Evolutionary conservation across 139 green algal genomes (phyloP), one percentile per base, ranked within the genome.

Genomic region (Spirogloea muscicola): DNA sequence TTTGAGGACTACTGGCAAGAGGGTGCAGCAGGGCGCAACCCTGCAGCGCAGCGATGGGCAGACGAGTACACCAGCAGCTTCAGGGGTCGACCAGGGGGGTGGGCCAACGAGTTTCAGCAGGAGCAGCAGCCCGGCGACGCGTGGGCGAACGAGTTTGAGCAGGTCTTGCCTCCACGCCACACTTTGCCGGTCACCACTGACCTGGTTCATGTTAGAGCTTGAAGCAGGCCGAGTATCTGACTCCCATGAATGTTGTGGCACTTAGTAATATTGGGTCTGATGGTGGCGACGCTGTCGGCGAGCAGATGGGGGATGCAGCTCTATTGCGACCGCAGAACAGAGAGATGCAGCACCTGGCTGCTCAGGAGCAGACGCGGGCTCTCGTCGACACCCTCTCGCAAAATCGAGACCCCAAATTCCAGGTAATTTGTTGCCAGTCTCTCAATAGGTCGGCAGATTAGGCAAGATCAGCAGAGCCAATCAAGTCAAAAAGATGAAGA

Each of bases 1-100:
- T 81, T 81, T 69, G 67, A 78, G 25, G 73, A 78, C 43, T 81
- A 73, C 41, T 81, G 73, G 67, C 18, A 34, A 31, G 34, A 81
- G 74, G 42, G 49, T 25, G 13, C 55, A 38, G 16, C 42, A n/a
- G 27, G 4, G 49, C 31, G 18, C 31, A 33, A 58, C 4, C 25
- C 27, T 31, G 49, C 4, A 4, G 13, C n/a, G 31, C 41, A 10
- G 9, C 3, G 34, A 27, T 21, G 6, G 6, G 46, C 36, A 18
- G 67, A 44, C 4, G 10, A 75, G 29, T 18, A n/a, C 31, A 33
- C 9, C 4, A 6, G 9, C 9, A 36, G 5, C 9, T 4, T 27
- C 16, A 6, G 3, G 9, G 3, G 34, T 29, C 38, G 6, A 5
- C 27, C 36, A 18, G 67, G 9, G 3, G 10, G 68, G 29, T 75